Evolutionary conservation across 192 early-diverging fungal species (phyloP).

Genomic region (Coemansia sp.): DNA sequence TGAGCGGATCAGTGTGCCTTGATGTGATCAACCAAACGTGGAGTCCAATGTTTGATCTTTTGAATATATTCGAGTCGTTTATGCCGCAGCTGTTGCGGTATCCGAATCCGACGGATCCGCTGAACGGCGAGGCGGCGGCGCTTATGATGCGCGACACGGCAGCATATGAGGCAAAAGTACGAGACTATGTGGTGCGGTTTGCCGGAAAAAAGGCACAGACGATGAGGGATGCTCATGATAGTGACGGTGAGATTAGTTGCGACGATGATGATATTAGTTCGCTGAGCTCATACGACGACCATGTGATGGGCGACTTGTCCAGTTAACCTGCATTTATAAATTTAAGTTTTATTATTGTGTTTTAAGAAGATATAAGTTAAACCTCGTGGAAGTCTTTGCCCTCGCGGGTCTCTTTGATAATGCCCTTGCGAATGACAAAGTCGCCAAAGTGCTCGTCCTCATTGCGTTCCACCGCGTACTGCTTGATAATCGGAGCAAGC

Average conservation of each 20-base stretch:
- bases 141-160: slow-evolving; percentile 91
- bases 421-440: slow-evolving; percentile 86
- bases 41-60: slow-evolving; percentile 99
- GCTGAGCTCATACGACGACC: slow-evolving; percentile 80
- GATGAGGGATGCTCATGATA: slow-evolving; percentile 30
- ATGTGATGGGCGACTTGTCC: slow-evolving; percentile 75
- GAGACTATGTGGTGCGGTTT: slow-evolving; percentile 70
- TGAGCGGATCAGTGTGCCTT: slow-evolving; percentile 97
- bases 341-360: not conserved
- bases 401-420: slow-evolving; percentile 76
- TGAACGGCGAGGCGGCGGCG: slow-evolving; percentile 98
- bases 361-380: not conserved
- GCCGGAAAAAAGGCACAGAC: slow-evolving; percentile 46
- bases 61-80: slow-evolving; percentile 99
- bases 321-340: slow-evolving; percentile 8
- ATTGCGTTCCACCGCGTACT: slow-evolving; percentile 70
- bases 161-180: slow-evolving; percentile 91
- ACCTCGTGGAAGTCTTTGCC: slow-evolving; percentile 79
- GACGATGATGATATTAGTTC: slow-evolving; percentile 71
- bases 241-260: slow-evolving; percentile 33
- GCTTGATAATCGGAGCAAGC: slow-evolving; percentile 78
- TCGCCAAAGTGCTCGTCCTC: slow-evolving; percentile 90
- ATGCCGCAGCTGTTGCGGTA: slow-evolving; percentile 96
- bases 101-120: slow-evolving; percentile 98
- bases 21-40: slow-evolving; percentile 99